Base-by-base conservation (phyloP, 306 rosid species). In the Vigna nakashimae region DNA sequence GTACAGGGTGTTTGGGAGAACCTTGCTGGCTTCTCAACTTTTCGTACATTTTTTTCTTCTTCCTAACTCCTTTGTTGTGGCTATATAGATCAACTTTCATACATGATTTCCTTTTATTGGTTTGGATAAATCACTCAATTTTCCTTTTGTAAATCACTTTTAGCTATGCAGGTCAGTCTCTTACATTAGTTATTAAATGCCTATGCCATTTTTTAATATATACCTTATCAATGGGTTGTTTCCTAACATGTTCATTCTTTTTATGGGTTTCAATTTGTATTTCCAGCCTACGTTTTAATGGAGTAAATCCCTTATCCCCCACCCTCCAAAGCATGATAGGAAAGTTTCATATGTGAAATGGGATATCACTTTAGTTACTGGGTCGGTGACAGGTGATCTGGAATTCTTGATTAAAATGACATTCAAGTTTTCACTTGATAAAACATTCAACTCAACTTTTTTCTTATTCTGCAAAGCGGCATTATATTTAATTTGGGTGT, bases 361-460 rank as follows among this genome's bases (percentile, higher is more conserved):
- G 60, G 60, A 53, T 7, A 24, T 57, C 34, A 24, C 16, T 57
- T 22, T 56, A 20, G 62, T 20, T 56, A 18, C 32, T 9, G 13
- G 14, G 30, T 22, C 12, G 6, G 62, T 57, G 64, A 32, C 3
- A 4, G 36, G 24, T 57, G 64, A 57, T 57, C 36, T 57, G 6
- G 64, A 56, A 56, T 20, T 56, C 7, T 13, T 12, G 56, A 67
- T 67, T 68, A 68, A 66, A 30, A 32, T 32, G 18, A 10, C 63
- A 5, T 13, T 4, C 13, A 36, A 52, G 32, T 53, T 52, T 32
- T 70, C 50, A 28, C 43, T 69, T 8, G 43, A 46, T 69, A 13
- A 26, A 22, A 69, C 48, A 49, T 69, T 26, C 15, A 40, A 6
- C 40, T 67, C 1, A 20, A 46, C 57, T 22, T 24, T 24, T 42